A percentile compares a stretch with the other conserved stretches of the same genome.
phyloP scores from a whole-genome alignment of 805 yeast genomes.

The Teunomyces atbi region DNA sequence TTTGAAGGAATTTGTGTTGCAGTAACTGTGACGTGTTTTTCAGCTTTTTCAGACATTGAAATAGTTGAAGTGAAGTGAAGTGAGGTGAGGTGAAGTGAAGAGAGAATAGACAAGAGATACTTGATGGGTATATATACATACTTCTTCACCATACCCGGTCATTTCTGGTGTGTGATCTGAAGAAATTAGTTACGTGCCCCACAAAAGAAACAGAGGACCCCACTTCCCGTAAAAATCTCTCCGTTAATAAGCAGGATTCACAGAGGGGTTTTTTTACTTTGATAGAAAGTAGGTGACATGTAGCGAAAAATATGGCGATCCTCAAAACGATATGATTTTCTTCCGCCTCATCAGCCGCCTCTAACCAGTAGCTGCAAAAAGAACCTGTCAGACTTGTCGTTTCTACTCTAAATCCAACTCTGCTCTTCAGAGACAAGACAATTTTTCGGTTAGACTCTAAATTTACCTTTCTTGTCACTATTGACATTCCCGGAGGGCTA shows the following conservation, averaged over 20 bases:
- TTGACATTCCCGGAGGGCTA: constrained; percentile 1
- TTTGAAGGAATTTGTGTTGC: constrained; percentile 4
- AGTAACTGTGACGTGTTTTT: neutral
- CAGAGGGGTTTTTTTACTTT: neutral
- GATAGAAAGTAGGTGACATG: no score
- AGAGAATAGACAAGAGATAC: neutral
- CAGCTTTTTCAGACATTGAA: neutral
- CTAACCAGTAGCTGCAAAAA: no score
- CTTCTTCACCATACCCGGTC: neutral
- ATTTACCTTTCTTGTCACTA: neutral
- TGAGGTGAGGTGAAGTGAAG: neutral
- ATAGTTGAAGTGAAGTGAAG: neutral
- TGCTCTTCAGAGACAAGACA: no score
- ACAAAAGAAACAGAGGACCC: neutral
- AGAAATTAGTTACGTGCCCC: neutral
- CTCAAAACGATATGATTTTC: no score
- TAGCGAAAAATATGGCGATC: no score
- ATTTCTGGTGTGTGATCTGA: neutral
- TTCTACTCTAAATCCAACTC: no score
- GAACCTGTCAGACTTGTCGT: no score
- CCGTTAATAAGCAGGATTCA: neutral
- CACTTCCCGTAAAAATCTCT: neutral
- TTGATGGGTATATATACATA: neutral
- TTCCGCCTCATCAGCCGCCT: no score
- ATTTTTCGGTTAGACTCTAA: no score